phyloP scores from a whole-genome alignment of 257 asterid genomes.

The Solanum chaucha region DNA sequence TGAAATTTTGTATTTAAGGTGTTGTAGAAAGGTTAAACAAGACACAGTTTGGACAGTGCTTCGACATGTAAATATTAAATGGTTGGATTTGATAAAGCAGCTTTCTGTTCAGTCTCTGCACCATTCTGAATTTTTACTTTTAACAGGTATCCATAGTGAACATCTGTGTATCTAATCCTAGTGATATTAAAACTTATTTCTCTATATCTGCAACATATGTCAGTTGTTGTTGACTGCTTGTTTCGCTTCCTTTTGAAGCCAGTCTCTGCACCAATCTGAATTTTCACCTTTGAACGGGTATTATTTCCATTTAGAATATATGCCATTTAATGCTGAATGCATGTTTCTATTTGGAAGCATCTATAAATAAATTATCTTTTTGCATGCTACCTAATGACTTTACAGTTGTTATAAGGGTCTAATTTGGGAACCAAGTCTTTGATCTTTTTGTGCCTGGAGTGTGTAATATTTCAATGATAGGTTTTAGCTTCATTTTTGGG shows the following conservation, averaged over 20 bases:
- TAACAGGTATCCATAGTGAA: background rate
- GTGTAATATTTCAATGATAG: background rate
- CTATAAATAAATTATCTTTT: background rate
- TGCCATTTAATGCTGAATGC: background rate
- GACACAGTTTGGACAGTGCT: background rate
- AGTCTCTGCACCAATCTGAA: background rate
- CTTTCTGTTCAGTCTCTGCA: background rate
- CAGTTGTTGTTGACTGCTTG: background rate
- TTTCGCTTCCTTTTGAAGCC: background rate
- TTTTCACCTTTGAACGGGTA: background rate
- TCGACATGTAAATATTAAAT: background rate
- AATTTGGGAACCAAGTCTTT: background rate
- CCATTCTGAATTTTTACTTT: background rate
- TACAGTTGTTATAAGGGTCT: background rate
- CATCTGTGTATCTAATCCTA: background rate
- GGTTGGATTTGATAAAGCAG: background rate
- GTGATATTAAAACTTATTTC: background rate
- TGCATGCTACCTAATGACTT: background rate
- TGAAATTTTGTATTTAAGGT: background rate
- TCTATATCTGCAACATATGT: background rate
- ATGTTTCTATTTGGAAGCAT: background rate
- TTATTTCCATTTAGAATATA: background rate
- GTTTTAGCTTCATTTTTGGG: background rate
- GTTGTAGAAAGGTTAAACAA: background rate
- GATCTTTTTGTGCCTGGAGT: background rate